These are phyloP conservation scores for Xanthoconium stramineum DNA, from an alignment of 768 basidiomycete genomes.

Conservation along the genomic window DNA sequence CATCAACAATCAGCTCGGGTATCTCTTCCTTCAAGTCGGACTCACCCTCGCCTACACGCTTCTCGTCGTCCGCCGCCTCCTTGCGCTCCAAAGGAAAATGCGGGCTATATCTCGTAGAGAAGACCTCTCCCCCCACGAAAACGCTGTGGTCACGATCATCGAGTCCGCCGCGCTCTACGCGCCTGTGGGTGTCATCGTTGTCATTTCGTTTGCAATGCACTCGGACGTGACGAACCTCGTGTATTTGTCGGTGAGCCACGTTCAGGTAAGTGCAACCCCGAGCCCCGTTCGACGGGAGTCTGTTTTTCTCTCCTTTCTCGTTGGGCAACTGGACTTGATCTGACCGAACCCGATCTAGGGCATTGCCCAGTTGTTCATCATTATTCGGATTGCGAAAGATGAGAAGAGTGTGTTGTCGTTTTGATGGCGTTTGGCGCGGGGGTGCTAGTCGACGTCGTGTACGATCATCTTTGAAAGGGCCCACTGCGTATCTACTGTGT, in stretches of 20 bases:
- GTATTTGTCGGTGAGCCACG: slow-evolving; percentile 33
- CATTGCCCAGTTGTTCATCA: slow-evolving; percentile 35
- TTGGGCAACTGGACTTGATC: no score
- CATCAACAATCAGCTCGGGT: no score
- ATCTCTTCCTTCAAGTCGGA: slow-evolving; percentile 28
- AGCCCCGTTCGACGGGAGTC: no score
- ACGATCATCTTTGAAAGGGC: no score
- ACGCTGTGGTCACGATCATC: slow-evolving; percentile 31
- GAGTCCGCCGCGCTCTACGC: slow-evolving; percentile 33
- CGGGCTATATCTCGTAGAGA: slow-evolving; percentile 8
- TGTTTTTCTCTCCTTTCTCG: no score
- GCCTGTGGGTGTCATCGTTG: slow-evolving; percentile 26
- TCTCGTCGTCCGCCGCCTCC: slow-evolving; percentile 27
- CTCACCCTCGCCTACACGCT: slow-evolving; percentile 31
- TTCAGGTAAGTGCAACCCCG: slow-evolving; percentile 33
- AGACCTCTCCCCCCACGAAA: slow-evolving; percentile 21
- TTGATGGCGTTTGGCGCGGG: neutral
- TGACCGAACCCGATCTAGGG: no score
- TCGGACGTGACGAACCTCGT: slow-evolving; percentile 28
- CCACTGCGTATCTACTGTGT: no score
- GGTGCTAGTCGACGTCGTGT: no score
- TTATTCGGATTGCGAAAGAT: slow-evolving; percentile 34
- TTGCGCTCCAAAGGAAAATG: slow-evolving; percentile 20
- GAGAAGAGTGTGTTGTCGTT: neutral
- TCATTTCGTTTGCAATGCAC: slow-evolving; percentile 27